Base-by-base conservation (phyloP, 2,329 filamentous ascomycete genomes). In the Ceratocystis diversiconidia region DNA sequence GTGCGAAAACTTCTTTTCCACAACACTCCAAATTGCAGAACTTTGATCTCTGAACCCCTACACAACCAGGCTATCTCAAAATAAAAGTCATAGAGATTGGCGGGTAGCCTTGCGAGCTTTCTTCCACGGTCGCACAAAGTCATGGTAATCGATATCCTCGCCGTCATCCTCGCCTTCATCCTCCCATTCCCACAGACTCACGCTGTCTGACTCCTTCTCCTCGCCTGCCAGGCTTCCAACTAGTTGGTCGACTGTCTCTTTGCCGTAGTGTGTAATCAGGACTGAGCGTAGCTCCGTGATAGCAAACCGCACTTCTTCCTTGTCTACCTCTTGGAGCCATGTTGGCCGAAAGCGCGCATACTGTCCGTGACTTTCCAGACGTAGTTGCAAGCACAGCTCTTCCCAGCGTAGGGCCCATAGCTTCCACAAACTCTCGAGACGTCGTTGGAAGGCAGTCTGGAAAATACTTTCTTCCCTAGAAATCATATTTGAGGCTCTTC, bases 61-160 rank as follows among this genome's bases (percentile, higher is more conserved):
- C 12, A n/a, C 28, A 36, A 0, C 55, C 15, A 0, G 17, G 6
- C 8, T 7, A 59, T n/a, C 17, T 10, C 28, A 10, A 17, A 32
- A 17, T 41, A 28, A 19, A 12, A 15, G 32, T 62, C 43, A 62
- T 22, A 50, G 3, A 32, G 44, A 41, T 44, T 46, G 61, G 3
- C 61, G 43, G 6, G 41, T 28, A n/a, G 52, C 19, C 63, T 63
- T 65, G 28, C 66, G 61, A 10, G 61, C 66, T 61, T 67, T 67
- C 41, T 67, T 67, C 66, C 66, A 67, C 28, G 66, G 66, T 8
- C 66, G 61, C 43, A 67, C 66, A 63, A 67, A 67, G 48, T 67
- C 66, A 55, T 67, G 66, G 65, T 67, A 67, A 32, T 67, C 63
- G 28, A 67, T 41, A 36, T 67, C 66, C 5, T 67, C 66, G 15